Evolutionary conservation across 2,329 filamentous ascomycete genomes (phyloP).

Genomic region (Colletotrichum echinochloae): DNA sequence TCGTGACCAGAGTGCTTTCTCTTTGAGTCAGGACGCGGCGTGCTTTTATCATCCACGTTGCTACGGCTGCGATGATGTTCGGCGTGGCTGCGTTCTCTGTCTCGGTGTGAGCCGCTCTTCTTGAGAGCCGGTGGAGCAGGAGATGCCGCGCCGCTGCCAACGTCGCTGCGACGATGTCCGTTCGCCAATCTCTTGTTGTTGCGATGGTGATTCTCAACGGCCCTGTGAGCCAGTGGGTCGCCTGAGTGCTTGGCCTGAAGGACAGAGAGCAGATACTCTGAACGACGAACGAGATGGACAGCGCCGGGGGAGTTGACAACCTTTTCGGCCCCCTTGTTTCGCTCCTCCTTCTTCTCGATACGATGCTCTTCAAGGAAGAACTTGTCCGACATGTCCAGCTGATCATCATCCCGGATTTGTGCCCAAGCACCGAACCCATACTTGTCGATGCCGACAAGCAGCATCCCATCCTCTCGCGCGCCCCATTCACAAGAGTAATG

Average conservation of each 20-base stretch:
- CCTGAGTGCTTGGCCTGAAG: slow-evolving; percentile 86
- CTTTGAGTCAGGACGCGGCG: slow-evolving; percentile 67
- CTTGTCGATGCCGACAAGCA: slow-evolving; percentile 90
- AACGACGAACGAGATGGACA: slow-evolving; percentile 93
- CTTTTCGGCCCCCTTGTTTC: slow-evolving; percentile 81
- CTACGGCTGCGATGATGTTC: slow-evolving; percentile 65
- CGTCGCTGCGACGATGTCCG: slow-evolving; percentile 70
- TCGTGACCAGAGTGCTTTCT: slow-evolving; percentile 68
- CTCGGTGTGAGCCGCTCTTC: slow-evolving; percentile 60
- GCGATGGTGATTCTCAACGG: slow-evolving; percentile 92
- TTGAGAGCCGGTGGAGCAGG: slow-evolving; percentile 70
- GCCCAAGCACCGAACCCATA: slow-evolving; percentile 98
- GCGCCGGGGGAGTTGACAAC: slow-evolving; percentile 94
- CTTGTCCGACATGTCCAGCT: slow-evolving; percentile 88
- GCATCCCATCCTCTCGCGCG: slow-evolving; percentile 94
- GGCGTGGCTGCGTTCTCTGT: slow-evolving; percentile 58
- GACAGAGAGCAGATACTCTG: slow-evolving; percentile 96
- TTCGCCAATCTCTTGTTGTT: slow-evolving; percentile 86
- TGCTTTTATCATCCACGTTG: slow-evolving; percentile 63
- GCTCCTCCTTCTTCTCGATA: slow-evolving; percentile 97
- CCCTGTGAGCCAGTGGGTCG: slow-evolving; percentile 80
- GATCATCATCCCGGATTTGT: slow-evolving; percentile 90
- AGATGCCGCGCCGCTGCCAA: slow-evolving; percentile 75
- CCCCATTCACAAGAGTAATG: slow-evolving; percentile 95
- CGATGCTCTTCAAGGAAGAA: slow-evolving; percentile 97